Conservation (phyloP, 768 basidiomycete species). For the Pleurotus sapidus region DNA sequence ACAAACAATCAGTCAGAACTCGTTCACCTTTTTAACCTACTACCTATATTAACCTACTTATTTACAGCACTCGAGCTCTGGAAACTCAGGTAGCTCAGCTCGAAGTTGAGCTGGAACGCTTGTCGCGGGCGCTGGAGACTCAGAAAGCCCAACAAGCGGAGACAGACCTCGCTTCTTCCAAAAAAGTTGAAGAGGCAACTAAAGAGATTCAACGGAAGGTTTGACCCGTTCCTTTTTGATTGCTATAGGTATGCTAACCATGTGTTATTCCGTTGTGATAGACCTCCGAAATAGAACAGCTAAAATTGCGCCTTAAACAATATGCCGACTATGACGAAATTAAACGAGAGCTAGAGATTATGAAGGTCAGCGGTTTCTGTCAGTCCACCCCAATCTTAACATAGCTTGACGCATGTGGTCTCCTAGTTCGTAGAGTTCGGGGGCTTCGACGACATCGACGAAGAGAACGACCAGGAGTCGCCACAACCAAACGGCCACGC, state of each 20-base stretch:
- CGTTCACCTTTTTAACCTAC: not conserved
- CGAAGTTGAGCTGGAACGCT: constrained; percentile 70
- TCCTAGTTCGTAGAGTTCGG: constrained; percentile 93
- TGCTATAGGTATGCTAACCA: not conserved
- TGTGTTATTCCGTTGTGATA: constrained; percentile 21
- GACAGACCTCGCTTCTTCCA: constrained; percentile 42
- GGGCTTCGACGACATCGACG: constrained; percentile 76
- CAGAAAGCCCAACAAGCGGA: constrained; percentile 53
- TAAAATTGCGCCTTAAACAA: constrained; percentile 67
- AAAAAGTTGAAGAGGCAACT: constrained; percentile 56
- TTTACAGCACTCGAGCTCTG: constrained; percentile 52
- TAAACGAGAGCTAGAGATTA: constrained; percentile 96
- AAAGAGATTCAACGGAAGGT: constrained; percentile 62
- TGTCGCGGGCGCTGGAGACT: constrained; percentile 62
- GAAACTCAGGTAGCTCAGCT: constrained; percentile 73
- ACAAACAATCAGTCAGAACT: constrained; percentile 59
- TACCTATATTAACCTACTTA: not conserved
- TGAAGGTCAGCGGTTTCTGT: constrained; percentile 67
- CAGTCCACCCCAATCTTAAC: not conserved
- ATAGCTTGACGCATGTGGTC: not conserved
- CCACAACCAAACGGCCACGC: constrained; percentile 29
- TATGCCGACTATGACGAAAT: constrained; percentile 94
- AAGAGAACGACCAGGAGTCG: constrained; percentile 36
- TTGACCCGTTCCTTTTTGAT: not conserved
- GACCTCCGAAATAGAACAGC: constrained; percentile 62